These are phyloP conservation scores for Tylopilus plumbeoviolaceoides DNA, from an alignment of 768 basidiomycete species.

Conservation along the genomic window DNA sequence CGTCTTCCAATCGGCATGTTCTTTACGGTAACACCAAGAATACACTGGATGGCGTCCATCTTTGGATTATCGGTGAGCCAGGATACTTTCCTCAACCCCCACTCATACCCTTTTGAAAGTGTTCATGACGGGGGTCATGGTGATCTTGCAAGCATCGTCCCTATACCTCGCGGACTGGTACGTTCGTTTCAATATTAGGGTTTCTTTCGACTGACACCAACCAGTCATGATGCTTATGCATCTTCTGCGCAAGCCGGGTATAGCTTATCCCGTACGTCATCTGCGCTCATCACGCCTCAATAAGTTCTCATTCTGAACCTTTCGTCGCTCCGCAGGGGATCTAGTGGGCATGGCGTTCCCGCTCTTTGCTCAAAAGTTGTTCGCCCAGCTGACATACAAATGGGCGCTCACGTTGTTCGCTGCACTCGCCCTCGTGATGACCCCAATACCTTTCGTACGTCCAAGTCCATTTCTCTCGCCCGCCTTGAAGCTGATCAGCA, in stretches of 20 bases:
- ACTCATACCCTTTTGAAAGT: slow-evolving; percentile 28
- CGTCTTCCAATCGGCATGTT: slow-evolving; percentile 57
- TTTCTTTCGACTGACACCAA: neutral
- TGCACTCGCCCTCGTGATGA: slow-evolving; percentile 39
- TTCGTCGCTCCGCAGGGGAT: slow-evolving; percentile 30
- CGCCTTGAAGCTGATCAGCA: neutral
- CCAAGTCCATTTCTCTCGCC: neutral
- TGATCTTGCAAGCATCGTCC: slow-evolving; percentile 44
- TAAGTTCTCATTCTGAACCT: neutral
- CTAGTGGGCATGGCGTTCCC: slow-evolving; percentile 42
- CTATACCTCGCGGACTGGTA: slow-evolving; percentile 51
- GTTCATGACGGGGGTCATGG: slow-evolving; percentile 36
- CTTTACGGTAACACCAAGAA: slow-evolving; percentile 52
- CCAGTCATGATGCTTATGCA: slow-evolving; percentile 43
- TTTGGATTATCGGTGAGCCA: slow-evolving; percentile 20
- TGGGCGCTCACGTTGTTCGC: slow-evolving; percentile 47
- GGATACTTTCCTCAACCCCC: neutral
- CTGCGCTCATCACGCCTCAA: neutral
- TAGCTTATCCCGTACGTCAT: slow-evolving; percentile 39
- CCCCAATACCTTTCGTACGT: slow-evolving; percentile 42
- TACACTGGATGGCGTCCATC: slow-evolving; percentile 55
- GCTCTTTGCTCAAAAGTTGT: slow-evolving; percentile 47
- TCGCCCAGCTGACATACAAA: slow-evolving; percentile 41
- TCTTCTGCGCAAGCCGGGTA: slow-evolving; percentile 54
- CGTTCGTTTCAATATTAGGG: slow-evolving; percentile 2